Base-by-base conservation (phyloP, 2,329 filamentous ascomycete genomes). In the Amphichorda felina region DNA sequence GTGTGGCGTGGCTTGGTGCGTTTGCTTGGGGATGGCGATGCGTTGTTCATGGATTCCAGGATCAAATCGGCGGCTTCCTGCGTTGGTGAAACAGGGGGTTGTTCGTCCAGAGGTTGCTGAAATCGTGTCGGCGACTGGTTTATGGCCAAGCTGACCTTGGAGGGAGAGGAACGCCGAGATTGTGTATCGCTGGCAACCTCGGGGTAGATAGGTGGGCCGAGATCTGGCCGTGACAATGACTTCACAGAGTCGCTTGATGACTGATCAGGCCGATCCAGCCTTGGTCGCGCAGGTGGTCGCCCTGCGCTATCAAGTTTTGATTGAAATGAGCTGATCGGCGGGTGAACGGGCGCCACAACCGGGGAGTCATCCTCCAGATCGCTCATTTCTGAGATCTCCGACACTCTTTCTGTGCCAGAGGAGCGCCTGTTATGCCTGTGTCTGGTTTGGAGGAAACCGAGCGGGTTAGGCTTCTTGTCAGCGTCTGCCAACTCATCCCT, bases 1-100 rank as follows among this genome's bases (percentile, higher is more conserved):
- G 66, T 69, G 34, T 74, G 72, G 0, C 72, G 64, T 0, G 61
- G 57, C 38, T 62, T 68, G 2, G 44, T 26, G 11, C 50, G 52
- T 44, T 75, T 78, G 30, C 59, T 50, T 0, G 75, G 75, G 0
- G 75, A 78, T 0, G 73, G 72, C 2, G 74, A 75, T 1, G 63
- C 60, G 31, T 63, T 63, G 17, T 65, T 57, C 50, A 77, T 68
- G 0, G 68, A 70, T 10, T 65, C 64, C 4, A 77, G 51, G 29
- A 77, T 77, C 28, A 68, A 58, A 38, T 77, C 68, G 1, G 72
- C 72, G 40, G 69, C 48, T n/a, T 60, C 57, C 37, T 73, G 66
- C 0, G 64, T 66, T 1, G 65, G 64, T 2, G 66, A 63, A 4
- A 37, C 22, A 3, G 39, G 30, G 9, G 14, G 41, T 28, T 42